These are phyloP conservation scores for Tirmania nivea DNA, from an alignment of 495 filamentous ascomycete genomes.

Conservation along the genomic window DNA sequence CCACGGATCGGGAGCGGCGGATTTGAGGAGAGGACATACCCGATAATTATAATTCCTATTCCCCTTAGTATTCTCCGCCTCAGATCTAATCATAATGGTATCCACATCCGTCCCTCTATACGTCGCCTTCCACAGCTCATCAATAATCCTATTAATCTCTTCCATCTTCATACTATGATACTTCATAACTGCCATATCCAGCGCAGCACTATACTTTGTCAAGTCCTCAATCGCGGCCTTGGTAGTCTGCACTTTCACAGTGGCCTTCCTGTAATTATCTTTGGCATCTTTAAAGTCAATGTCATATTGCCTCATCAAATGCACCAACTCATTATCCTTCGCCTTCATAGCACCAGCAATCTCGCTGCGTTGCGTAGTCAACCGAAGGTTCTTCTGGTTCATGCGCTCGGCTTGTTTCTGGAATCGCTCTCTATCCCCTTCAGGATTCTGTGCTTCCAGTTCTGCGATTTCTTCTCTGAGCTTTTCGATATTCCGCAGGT, in stretches of 20 bases:
- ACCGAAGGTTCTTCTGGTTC: constrained; percentile 36
- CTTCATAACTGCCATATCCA: constrained; percentile 92
- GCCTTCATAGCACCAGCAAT: constrained; percentile 52
- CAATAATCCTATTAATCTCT: constrained; percentile 86
- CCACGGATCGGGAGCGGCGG: neutral
- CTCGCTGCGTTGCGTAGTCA: constrained; percentile 37
- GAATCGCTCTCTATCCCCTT: constrained; percentile 57
- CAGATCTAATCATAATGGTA: constrained; percentile 81
- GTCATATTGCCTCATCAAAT: constrained; percentile 54
- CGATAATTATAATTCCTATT: constrained; percentile 91
- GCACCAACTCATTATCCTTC: constrained; percentile 56
- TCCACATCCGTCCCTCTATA: constrained; percentile 97
- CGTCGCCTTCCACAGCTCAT: constrained; percentile 87
- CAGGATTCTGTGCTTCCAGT: constrained; percentile 58
- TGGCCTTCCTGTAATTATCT: constrained; percentile 61
- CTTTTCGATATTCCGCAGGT: constrained; percentile 39
- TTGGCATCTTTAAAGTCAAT: constrained; percentile 69
- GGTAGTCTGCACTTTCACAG: constrained; percentile 80
- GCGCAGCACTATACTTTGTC: constrained; percentile 49
- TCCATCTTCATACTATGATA: constrained; percentile 95
- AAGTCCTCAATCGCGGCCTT: constrained; percentile 85
- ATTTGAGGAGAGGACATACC: constrained; percentile 26
- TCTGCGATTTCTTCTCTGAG: constrained; percentile 50
- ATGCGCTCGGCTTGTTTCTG: constrained; percentile 40
- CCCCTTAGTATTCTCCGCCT: constrained; percentile 50